phyloP scores from a whole-genome alignment of 2,329 filamentous ascomycete genomes.

The Pezicula rhizophila region DNA sequence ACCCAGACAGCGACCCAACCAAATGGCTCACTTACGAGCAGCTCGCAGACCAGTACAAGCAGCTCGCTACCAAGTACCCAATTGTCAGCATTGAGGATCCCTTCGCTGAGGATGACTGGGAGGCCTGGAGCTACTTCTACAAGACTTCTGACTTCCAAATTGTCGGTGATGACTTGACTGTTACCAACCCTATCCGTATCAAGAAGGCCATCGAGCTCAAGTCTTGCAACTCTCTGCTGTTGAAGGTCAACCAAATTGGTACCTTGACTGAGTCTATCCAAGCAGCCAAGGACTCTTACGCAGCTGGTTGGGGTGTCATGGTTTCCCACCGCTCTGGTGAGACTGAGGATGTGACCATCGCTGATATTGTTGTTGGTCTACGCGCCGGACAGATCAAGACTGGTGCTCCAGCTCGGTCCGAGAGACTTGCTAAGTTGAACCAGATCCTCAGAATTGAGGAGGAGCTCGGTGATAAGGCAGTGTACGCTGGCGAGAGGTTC shows the following conservation, averaged over 20 bases:
- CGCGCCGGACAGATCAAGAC: slow-evolving; percentile 98
- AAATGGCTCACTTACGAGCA: slow-evolving; percentile 99
- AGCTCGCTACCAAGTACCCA: slow-evolving; percentile 88
- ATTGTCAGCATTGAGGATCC: slow-evolving; percentile 99
- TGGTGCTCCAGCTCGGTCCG: slow-evolving; percentile 89
- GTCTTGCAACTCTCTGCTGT: slow-evolving; percentile 94
- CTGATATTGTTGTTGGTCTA: slow-evolving; percentile 95
- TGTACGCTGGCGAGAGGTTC: slow-evolving; percentile 93
- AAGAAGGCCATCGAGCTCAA: slow-evolving; percentile 99
- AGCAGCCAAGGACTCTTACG: slow-evolving; percentile 97
- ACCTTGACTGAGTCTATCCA: slow-evolving; percentile 98
- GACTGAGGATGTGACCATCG: slow-evolving; percentile 99
- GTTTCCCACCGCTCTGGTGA: slow-evolving; percentile 98
- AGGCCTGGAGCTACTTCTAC: slow-evolving; percentile 99
- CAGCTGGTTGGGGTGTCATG: slow-evolving; percentile 97
- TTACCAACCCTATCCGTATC: slow-evolving; percentile 98
- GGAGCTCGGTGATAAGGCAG: slow-evolving; percentile 85
- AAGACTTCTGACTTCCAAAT: slow-evolving; percentile 98
- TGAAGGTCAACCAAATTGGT: slow-evolving; percentile 99
- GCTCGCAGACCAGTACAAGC: slow-evolving; percentile 85
- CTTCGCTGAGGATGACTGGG: slow-evolving; percentile 99
- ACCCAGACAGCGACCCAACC: slow-evolving; percentile 88
- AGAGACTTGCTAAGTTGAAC: slow-evolving; percentile 99
- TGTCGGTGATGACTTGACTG: slow-evolving; percentile 95
- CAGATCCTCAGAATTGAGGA: slow-evolving; percentile 99